Evolutionary conservation across 2,329 filamentous ascomycete species (phyloP), one percentile per base, ranked within the genome.

Genomic region (Fusarium chaquense): DNA sequence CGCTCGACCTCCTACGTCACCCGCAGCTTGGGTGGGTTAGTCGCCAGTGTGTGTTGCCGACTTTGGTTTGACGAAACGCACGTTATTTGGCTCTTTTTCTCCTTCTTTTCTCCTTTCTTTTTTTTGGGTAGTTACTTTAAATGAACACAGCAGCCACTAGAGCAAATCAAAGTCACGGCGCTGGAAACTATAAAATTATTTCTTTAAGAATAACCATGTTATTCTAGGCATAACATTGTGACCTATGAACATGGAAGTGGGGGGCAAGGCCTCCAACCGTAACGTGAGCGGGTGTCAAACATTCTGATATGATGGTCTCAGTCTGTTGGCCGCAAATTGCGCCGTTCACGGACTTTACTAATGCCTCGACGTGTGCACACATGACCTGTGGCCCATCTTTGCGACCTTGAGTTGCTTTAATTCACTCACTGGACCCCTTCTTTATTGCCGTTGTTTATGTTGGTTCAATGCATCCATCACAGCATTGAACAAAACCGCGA

Each of bases 251-350:
- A 62, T 55, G 26, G 56, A 55, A 63, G 53, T 47, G 30, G 54
- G 51, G 51, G 47, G 20, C 35, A 36, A 35, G 43, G 16, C 40
- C 46, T 58, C 55, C 33, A 47, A 58, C 43, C 49, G 26, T 44
- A 62, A 63, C 53, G 47, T 53, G 46, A 53, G 47, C 49, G 53
- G 53, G 50, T 53, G 28, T 53, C 47, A 53, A 57, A 58, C 41
- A 70, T 50, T 51, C 62, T 57, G 46, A 58, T 58, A 62, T 33
- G 41, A 49, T 38, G 70, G 58, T 67, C 67, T 44, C 67, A 72
- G 47, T 72, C 56, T 74, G 69, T 75, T 75, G 72, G 72, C 67
- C 60, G 40, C 50, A 66, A 70, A 51, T 46, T 72, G 63, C 60
- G 56, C 52, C 63, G 51, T 55, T 66, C 54, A 64, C 57, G 56